These are phyloP conservation scores for Leccinum broughii DNA, from an alignment of 768 basidiomycete species.

Conservation along the genomic window DNA sequence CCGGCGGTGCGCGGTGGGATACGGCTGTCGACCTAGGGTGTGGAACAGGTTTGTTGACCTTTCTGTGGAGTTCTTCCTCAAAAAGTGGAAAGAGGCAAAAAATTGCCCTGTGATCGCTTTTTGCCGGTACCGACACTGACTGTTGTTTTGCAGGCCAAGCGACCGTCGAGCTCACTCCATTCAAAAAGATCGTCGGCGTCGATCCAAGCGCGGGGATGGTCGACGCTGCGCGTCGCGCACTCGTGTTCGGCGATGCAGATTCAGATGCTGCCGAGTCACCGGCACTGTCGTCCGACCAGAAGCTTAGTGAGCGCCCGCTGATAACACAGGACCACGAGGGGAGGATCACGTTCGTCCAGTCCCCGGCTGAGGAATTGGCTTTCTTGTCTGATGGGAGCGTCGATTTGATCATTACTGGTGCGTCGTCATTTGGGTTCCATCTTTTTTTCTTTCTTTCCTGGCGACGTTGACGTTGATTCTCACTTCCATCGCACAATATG, in stretches of 20 bases:
- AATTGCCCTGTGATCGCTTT: not conserved
- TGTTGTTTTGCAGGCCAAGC: conserved; percentile 58
- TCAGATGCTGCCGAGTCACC: not conserved
- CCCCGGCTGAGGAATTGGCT: conserved; percentile 54
- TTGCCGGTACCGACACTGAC: not conserved
- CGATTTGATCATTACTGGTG: conserved; percentile 66
- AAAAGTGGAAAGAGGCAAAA: not conserved
- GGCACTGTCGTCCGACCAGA: not conserved
- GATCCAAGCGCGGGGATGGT: conserved; percentile 81
- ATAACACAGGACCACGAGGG: not conserved
- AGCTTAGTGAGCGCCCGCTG: not conserved
- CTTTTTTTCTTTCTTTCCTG: not conserved
- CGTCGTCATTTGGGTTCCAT: not conserved
- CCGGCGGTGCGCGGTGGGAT: conserved; percentile 41
- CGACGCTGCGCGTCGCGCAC: conserved; percentile 42
- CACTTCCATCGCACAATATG: not conserved
- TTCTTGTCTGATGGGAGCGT: conserved; percentile 54
- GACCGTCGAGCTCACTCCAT: conserved; percentile 55
- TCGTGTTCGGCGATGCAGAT: conserved; percentile 15
- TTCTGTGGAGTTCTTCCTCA: not conserved
- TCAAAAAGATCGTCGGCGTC: conserved; percentile 62
- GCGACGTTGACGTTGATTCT: not conserved
- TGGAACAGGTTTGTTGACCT: conserved; percentile 62
- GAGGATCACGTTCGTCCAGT: conserved; percentile 38
- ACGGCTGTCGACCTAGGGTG: conserved; percentile 77